These are phyloP conservation scores for Penicillium paxilli DNA, from an alignment of 495 filamentous ascomycete species.

Conservation along the genomic window DNA sequence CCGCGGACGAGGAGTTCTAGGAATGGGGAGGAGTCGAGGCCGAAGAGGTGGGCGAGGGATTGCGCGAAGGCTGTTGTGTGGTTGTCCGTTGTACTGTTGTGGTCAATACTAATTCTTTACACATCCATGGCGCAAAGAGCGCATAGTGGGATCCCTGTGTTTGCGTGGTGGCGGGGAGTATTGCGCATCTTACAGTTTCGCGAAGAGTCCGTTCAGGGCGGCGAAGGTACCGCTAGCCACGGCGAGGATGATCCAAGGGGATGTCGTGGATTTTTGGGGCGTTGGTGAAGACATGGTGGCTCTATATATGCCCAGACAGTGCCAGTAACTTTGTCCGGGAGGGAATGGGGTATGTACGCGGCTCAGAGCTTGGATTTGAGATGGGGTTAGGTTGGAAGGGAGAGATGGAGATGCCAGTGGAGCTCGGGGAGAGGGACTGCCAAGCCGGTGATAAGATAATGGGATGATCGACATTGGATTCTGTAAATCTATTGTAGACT, in stretches of 20 bases:
- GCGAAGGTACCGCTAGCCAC: slow-evolving; percentile 86
- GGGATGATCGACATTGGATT: background rate
- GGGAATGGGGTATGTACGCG: background rate
- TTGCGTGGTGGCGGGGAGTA: background rate
- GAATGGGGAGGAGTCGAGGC: slow-evolving; percentile 45
- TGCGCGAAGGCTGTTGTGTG: slow-evolving; percentile 72
- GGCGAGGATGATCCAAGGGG: slow-evolving; percentile 77
- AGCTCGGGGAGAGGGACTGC: slow-evolving; percentile 4
- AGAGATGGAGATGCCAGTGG: background rate
- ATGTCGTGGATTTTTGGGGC: slow-evolving; percentile 6
- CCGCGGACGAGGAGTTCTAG: slow-evolving; percentile 67
- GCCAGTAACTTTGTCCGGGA: background rate
- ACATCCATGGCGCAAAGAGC: too few species aligned
- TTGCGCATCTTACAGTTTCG: slow-evolving; percentile 71
- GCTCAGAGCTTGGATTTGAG: too few species aligned
- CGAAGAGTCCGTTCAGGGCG: slow-evolving; percentile 92
- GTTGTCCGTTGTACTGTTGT: slow-evolving; percentile 73
- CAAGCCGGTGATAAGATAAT: slow-evolving; percentile 18
- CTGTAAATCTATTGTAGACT: background rate
- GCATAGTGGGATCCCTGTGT: background rate
- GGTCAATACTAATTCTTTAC: background rate
- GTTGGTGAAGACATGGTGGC: slow-evolving; percentile 14
- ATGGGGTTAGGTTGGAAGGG: background rate
- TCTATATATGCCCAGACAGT: background rate
- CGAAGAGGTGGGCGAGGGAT: slow-evolving; percentile 61